Evolutionary conservation across 805 yeast species (phyloP), one percentile per base, ranked within the genome.

Genomic region (Candida silvicultrix): DNA sequence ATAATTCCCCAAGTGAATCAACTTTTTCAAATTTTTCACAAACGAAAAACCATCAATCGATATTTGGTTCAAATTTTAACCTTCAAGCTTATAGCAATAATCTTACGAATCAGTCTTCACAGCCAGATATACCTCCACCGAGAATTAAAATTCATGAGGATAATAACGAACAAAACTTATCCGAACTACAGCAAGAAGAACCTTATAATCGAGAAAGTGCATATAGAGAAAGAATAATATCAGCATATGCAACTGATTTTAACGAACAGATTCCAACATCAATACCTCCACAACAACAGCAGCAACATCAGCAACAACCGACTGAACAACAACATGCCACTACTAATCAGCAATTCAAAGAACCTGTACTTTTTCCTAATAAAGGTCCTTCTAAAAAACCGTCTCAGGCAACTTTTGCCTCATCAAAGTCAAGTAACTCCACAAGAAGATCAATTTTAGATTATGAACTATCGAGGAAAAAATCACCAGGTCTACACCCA

Each of bases 381-480:
- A 25, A 25, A 22, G 32, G 9, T 15, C 41, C 43, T 6, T 2
- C 16, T 5, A 31, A 41, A 12, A 20, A 41, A 18, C 40, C 44
- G 19, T 34, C 40, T 20, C 39, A 48, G 12, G 19, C 49, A 12
- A 49, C 54, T 1, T 28, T 49, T 1, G 11, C 35, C 3, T 46
- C 45, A 8, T 49, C 56, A 2, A 48, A 45, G 25, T 48, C 53
- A 3, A 43, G 49, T 6, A 32, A 41, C 7, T 49, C 42, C 6
- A 44, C 48, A 1, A 41, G 53, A 16, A 48, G 48, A n/a, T 51
- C 57, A 7, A 41, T 56, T 5, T 14, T 51, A 25, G 45, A 48
- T 20, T 53, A 36, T 45, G 62, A 59, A 38, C 45, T 47, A 29
- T 49, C 63, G 16, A 52, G 63, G 46, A 53, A 53, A 31, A 59